Conservation (phyloP, 257 asterid species). For the Osmanthus fragrans region DNA sequence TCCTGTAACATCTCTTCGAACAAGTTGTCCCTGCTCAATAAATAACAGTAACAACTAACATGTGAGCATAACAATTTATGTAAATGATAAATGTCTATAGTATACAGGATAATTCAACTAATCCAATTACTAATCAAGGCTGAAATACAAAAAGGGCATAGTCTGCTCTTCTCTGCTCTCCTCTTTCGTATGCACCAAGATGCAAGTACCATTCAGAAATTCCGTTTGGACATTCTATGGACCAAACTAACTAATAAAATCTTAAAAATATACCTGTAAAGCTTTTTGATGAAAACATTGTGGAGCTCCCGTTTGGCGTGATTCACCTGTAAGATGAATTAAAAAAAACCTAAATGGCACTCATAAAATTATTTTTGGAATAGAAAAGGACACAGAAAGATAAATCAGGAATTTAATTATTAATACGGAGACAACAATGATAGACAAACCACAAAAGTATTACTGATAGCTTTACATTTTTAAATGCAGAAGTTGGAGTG, state of each 20-base stretch:
- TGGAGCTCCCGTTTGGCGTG: conserved; percentile 92
- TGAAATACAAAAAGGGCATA: background rate
- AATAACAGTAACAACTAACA: background rate
- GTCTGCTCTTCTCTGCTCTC: background rate
- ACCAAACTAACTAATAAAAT: background rate
- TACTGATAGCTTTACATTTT: background rate
- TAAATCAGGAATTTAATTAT: background rate
- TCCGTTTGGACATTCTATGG: background rate
- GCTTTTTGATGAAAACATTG: conserved; percentile 65
- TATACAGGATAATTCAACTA: background rate
- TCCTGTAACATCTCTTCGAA: conserved; percentile 95
- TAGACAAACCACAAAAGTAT: background rate
- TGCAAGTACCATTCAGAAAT: background rate
- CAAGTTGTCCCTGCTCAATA: conserved; percentile 70
- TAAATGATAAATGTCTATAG: background rate
- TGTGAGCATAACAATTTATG: conserved; percentile 23
- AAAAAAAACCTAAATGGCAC: background rate
- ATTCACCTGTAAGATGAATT: conserved; percentile 59
- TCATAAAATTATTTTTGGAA: conserved; percentile 9
- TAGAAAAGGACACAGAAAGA: background rate
- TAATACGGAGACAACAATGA: background rate
- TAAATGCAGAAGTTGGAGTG: background rate
- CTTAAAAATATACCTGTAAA: conserved; percentile 63
- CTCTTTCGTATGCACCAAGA: background rate
- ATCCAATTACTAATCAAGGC: background rate